Conservation (phyloP, 345 rosid genomes). For the Arabis alpina region DNA sequence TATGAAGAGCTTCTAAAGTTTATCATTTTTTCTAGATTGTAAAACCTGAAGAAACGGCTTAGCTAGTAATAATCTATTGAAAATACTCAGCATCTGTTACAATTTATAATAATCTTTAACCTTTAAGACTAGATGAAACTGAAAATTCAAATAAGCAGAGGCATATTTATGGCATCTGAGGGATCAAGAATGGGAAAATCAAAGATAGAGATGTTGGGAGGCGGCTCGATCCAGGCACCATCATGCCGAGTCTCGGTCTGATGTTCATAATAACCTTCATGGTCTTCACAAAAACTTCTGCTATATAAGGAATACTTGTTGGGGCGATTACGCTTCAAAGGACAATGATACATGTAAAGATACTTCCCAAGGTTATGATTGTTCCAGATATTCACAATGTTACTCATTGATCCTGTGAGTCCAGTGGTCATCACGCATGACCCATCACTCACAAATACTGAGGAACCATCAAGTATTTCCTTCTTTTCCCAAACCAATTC, state of each 20-base stretch:
- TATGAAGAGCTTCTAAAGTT: too few species aligned
- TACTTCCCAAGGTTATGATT: neutral
- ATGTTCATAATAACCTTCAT: constrained; percentile 7
- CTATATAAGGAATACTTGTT: constrained; percentile 1
- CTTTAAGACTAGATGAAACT: neutral
- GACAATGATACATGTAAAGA: neutral
- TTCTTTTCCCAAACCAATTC: constrained; percentile 3
- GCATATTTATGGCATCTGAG: neutral
- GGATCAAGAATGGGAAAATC: neutral
- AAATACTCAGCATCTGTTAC: neutral
- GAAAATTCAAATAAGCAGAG: neutral
- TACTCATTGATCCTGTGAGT: constrained; percentile 9
- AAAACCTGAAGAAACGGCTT: too few species aligned
- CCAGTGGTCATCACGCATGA: constrained; percentile 9
- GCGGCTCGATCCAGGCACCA: constrained; percentile 11
- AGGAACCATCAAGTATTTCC: neutral
- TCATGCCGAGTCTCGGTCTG: neutral
- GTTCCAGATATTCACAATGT: constrained; percentile 8
- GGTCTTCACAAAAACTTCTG: constrained; percentile 10
- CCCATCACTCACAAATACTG: constrained; percentile 13
- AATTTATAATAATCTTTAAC: neutral
- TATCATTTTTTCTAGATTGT: too few species aligned
- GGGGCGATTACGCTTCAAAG: neutral
- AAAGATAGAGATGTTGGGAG: constrained; percentile 8
- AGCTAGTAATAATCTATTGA: too few species aligned